Evolutionary conservation across 208 protist species (phyloP).

Genomic region (Willaertia magna): DNA sequence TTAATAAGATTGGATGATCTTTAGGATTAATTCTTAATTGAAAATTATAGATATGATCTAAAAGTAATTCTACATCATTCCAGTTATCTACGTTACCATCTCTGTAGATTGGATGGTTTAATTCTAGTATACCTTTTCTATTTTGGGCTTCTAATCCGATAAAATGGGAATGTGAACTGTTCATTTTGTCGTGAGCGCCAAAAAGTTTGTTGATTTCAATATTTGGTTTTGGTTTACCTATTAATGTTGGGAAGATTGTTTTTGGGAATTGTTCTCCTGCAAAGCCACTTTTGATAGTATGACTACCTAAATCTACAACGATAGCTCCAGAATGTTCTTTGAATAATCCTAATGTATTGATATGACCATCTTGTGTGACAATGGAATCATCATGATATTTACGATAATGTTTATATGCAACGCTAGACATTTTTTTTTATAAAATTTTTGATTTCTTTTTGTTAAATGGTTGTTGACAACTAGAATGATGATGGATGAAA

Average conservation of each 20-base stretch:
- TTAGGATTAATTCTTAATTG: slow-evolving; percentile 32
- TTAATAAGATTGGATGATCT: slow-evolving; percentile 61
- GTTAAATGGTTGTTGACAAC: too few relatives aligned
- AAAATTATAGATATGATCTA: slow-evolving; percentile 77
- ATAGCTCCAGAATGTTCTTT: neutral
- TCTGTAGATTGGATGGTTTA: neutral
- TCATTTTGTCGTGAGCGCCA: neutral
- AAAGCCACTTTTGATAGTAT: slow-evolving; percentile 58
- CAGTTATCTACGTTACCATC: slow-evolving; percentile 84
- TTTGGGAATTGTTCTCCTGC: slow-evolving; percentile 50
- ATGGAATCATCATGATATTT: neutral
- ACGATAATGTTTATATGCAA: too few relatives aligned
- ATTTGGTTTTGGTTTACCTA: slow-evolving; percentile 35
- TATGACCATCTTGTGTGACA: neutral
- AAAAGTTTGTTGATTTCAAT: neutral
- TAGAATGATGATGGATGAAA: too few relatives aligned
- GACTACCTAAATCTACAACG: slow-evolving; percentile 41
- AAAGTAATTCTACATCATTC: slow-evolving; percentile 88
- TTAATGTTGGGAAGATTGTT: slow-evolving; percentile 46
- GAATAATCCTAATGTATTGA: neutral
- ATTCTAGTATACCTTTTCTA: neutral
- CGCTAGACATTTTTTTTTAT: too few relatives aligned
- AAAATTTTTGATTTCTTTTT: too few relatives aligned
- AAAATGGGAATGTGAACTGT: neutral
- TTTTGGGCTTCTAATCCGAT: neutral